phyloP scores from a whole-genome alignment of 2,329 filamentous ascomycete genomes.

The Didymella lethalis region DNA sequence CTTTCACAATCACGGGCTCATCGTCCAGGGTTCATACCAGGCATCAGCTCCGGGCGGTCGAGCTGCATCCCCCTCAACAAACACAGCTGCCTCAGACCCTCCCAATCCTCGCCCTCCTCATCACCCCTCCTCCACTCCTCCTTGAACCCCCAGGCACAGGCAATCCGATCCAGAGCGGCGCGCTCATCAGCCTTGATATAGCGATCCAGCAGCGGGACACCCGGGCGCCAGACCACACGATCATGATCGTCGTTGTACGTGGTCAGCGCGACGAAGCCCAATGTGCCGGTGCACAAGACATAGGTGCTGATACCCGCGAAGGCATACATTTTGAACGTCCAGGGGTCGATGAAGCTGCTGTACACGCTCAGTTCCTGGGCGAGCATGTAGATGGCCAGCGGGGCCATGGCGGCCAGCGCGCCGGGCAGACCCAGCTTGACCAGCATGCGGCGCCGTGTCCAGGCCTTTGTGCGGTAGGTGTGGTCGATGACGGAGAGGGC shows the following conservation, averaged over 20 bases:
- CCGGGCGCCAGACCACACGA: constrained; percentile 87
- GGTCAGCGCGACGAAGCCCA: constrained; percentile 83
- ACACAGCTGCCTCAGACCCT: constrained; percentile 82
- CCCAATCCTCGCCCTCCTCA: constrained; percentile 91
- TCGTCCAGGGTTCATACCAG: constrained; percentile 73
- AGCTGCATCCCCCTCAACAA: constrained; percentile 86
- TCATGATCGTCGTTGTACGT: constrained; percentile 96
- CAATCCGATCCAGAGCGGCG: constrained; percentile 83
- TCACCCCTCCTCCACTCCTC: constrained; percentile 82
- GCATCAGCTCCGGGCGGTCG: constrained; percentile 88
- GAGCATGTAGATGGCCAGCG: constrained; percentile 73
- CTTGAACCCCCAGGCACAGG: constrained; percentile 90
- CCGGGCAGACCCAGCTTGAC: constrained; percentile 69
- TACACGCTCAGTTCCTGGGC: constrained; percentile 71
- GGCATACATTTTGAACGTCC: constrained; percentile 76
- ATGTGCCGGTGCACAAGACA: constrained; percentile 77
- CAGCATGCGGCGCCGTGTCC: constrained; percentile 71
- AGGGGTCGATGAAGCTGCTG: constrained; percentile 79
- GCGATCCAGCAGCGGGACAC: constrained; percentile 78
- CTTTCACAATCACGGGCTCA: not conserved
- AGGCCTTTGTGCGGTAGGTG: constrained; percentile 72
- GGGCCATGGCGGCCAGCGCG: constrained; percentile 64
- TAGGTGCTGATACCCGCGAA: constrained; percentile 86
- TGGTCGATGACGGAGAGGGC: constrained; percentile 78
- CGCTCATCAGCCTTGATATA: constrained; percentile 93